A percentile compares a stretch with the other conserved stretches of the same genome.
Evolutionary conservation across 73 alveolate species (phyloP).

Genomic region (Symbiodinium pilosum): DNA sequence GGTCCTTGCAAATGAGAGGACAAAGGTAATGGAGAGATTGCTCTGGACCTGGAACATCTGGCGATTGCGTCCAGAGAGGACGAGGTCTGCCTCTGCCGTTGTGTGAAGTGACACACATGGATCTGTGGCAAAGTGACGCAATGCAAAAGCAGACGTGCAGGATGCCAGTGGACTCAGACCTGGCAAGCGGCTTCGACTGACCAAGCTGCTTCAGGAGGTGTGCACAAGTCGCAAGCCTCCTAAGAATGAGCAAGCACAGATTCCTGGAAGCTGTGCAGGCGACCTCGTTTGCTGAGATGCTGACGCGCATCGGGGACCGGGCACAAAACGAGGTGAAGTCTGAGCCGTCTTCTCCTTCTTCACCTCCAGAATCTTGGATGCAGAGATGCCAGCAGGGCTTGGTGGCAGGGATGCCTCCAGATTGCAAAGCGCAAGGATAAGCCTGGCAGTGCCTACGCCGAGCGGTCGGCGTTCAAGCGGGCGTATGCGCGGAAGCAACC

Average conservation of each 20-base stretch:
- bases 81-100: background rate
- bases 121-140: background rate
- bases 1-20: too few species aligned
- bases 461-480: constrained; percentile 64
- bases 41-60: background rate
- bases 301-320: constrained; percentile 30
- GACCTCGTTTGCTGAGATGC: constrained; percentile 54
- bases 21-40: background rate
- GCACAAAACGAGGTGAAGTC: background rate
- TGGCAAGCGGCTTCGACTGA: background rate
- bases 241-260: too few species aligned
- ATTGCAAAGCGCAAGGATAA: background rate
- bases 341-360: constrained; percentile 55
- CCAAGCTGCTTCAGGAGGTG: background rate
- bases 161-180: background rate
- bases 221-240: too few species aligned
- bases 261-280: background rate
- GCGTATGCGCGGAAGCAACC: constrained; percentile 61
- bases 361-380: constrained; percentile 63
- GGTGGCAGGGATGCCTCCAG: background rate
- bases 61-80: background rate
- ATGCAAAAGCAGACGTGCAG: background rate
- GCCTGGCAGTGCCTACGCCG: constrained; percentile 70
- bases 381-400: background rate
- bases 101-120: background rate